These are phyloP conservation scores for Hyaloperonospora arabidopsidis DNA, from an alignment of 352 stramenopile species.

Conservation along the genomic window DNA sequence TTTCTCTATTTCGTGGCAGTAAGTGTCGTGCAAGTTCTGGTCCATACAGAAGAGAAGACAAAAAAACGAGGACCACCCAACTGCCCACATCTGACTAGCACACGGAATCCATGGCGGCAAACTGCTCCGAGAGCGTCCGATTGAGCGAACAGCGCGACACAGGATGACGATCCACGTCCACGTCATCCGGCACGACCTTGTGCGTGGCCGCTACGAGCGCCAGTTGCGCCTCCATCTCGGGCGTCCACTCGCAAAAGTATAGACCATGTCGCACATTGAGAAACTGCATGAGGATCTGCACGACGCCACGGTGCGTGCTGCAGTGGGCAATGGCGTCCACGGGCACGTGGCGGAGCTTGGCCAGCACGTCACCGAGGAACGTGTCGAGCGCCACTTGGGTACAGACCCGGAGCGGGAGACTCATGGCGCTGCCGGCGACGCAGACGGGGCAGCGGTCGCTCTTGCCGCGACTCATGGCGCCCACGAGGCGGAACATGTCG, in stretches of 20 bases:
- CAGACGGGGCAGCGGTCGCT: constrained; percentile 47
- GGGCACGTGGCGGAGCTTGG: constrained; percentile 45
- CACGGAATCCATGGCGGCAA: constrained; percentile 68
- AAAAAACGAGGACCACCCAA: no score
- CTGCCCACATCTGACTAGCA: constrained; percentile 15
- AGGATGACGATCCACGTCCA: constrained; percentile 48
- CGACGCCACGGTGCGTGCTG: constrained; percentile 57
- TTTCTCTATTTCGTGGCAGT: no score
- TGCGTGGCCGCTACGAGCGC: constrained; percentile 4
- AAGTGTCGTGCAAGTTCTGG: no score
- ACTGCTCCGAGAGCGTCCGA: constrained; percentile 67
- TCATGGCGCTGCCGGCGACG: constrained; percentile 37
- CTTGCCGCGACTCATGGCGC: constrained; percentile 54
- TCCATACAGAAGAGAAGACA: no score
- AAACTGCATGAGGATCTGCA: constrained; percentile 82
- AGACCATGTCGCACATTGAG: constrained; percentile 66
- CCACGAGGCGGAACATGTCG: constrained; percentile 75
- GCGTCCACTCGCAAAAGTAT: constrained; percentile 58
- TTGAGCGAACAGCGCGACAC: constrained; percentile 69
- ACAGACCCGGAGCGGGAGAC: constrained; percentile 28
- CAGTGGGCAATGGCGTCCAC: constrained; percentile 43
- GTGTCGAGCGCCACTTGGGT: constrained; percentile 51
- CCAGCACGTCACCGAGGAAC: constrained; percentile 46
- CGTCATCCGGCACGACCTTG: constrained; percentile 30
- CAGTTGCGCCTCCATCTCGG: constrained; percentile 27